Evolutionary conservation across 2,329 filamentous ascomycete species (phyloP).

Genomic region (Aspergillus ruber): DNA sequence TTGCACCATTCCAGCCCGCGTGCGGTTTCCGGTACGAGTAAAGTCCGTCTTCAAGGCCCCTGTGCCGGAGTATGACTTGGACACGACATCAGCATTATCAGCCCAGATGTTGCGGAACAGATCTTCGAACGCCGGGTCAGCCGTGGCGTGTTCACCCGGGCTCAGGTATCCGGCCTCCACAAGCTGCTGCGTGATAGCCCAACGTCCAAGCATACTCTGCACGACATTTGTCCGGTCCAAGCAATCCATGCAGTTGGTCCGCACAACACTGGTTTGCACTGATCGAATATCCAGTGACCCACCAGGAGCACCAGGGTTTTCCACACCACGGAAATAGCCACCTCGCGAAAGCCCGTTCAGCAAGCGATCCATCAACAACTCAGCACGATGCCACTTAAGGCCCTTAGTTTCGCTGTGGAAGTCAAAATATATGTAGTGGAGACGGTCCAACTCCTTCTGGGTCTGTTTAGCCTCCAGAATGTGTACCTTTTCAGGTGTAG

Average conservation of each 20-base stretch:
- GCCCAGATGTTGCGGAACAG: slow-evolving; percentile 98
- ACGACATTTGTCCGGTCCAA: slow-evolving; percentile 96
- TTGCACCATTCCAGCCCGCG: slow-evolving; percentile 74
- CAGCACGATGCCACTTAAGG: slow-evolving; percentile 83
- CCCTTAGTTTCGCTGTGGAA: slow-evolving; percentile 98
- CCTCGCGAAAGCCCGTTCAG: slow-evolving; percentile 69
- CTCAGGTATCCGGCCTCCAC: slow-evolving; percentile 73
- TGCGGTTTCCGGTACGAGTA: slow-evolving; percentile 85
- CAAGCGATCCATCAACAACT: slow-evolving; percentile 76
- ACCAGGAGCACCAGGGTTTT: slow-evolving; percentile 65
- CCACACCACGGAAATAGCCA: slow-evolving; percentile 86
- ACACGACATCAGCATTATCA: slow-evolving; percentile 95
- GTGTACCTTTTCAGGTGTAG: slow-evolving; percentile 73
- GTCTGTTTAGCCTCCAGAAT: slow-evolving; percentile 60
- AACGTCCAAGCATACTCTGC: slow-evolving; percentile 91
- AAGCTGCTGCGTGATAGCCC: slow-evolving; percentile 82
- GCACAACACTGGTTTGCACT: slow-evolving; percentile 80
- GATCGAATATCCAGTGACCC: slow-evolving; percentile 73
- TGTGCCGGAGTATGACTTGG: slow-evolving; percentile 86
- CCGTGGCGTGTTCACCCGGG: slow-evolving; percentile 69
- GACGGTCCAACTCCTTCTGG: slow-evolving; percentile 64
- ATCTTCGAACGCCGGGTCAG: slow-evolving; percentile 75
- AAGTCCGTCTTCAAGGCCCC: slow-evolving; percentile 98
- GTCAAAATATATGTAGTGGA: slow-evolving; percentile 98
- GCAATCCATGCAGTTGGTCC: slow-evolving; percentile 99